These are phyloP conservation scores for Diplotaxis tenuifolia DNA, from an alignment of 345 rosid species.

Conservation along the genomic window DNA sequence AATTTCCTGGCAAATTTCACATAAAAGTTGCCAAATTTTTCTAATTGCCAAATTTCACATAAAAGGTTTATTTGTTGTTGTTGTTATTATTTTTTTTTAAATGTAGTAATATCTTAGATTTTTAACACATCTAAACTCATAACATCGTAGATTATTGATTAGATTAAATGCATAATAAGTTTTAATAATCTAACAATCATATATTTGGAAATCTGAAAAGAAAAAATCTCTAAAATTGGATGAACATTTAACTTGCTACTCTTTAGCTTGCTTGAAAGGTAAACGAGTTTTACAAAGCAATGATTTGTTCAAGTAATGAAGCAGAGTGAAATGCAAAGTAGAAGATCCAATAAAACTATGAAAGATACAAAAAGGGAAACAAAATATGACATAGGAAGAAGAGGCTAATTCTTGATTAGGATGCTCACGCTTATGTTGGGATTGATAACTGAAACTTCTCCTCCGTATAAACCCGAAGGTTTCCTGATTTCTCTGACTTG, in stretches of 20 bases:
- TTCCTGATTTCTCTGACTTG: conserved; percentile 57
- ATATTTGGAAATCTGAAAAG: background rate
- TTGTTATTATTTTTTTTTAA: background rate
- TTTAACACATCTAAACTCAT: background rate
- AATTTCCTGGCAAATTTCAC: no score
- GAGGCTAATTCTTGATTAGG: conserved; percentile 47
- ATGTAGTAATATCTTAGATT: background rate
- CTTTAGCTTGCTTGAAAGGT: no score
- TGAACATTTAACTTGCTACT: no score
- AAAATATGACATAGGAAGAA: no score
- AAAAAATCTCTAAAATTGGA: no score
- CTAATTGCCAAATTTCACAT: background rate
- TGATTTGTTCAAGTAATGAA: conserved; percentile 7
- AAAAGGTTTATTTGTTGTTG: background rate
- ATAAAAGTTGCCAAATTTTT: no score
- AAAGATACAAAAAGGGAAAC: no score
- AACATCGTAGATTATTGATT: background rate
- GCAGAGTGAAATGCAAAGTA: background rate
- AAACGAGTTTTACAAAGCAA: background rate
- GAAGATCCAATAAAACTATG: background rate
- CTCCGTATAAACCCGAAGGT: conserved; percentile 57
- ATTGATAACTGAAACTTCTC: conserved; percentile 74
- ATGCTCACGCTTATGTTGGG: conserved; percentile 58
- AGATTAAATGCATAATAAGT: background rate
- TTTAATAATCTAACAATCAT: background rate